A percentile compares a stretch with the other conserved stretches of the same genome.
Evolutionary conservation across 805 yeast genomes (phyloP).

Genomic region (Candida multigemmis): DNA sequence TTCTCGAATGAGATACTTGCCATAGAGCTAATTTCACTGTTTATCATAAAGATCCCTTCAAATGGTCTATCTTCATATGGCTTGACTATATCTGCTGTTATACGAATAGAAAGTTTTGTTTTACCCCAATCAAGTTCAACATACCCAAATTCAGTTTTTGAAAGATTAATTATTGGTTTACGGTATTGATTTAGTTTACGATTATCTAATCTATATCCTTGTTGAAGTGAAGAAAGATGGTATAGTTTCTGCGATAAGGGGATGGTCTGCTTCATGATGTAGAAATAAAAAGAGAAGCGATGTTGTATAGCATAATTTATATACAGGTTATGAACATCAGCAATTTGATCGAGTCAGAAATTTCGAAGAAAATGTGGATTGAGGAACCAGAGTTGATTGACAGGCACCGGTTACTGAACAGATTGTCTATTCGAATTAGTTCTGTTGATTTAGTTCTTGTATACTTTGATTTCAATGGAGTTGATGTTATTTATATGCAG

Average conservation of each 20-base stretch:
- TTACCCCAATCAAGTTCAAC: conserved; percentile 72
- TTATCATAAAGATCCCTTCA: conserved; percentile 80
- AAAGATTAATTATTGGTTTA: conserved; percentile 52
- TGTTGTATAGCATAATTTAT: no score
- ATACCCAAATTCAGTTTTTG: conserved; percentile 65
- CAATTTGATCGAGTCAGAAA: no score
- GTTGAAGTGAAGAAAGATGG: conserved; percentile 52
- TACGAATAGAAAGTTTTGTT: conserved; percentile 59
- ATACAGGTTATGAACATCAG: no score
- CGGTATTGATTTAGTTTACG: conserved; percentile 59
- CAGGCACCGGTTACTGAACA: no score
- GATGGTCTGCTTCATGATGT: no score
- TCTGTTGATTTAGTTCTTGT: no score
- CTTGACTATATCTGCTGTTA: conserved; percentile 64
- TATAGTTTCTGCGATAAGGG: conserved; percentile 50
- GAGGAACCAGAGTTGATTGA: no score
- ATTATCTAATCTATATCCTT: conserved; percentile 60
- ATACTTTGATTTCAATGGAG: no score
- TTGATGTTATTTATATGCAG: no score
- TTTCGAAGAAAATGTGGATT: no score
- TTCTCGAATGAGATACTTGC: conserved; percentile 81
- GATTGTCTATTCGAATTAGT: no score
- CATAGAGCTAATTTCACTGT: conserved; percentile 84
- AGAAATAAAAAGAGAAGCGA: no score
- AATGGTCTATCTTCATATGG: conserved; percentile 91